Conservation (phyloP, 306 rosid species). For the Vicia faba region DNA sequence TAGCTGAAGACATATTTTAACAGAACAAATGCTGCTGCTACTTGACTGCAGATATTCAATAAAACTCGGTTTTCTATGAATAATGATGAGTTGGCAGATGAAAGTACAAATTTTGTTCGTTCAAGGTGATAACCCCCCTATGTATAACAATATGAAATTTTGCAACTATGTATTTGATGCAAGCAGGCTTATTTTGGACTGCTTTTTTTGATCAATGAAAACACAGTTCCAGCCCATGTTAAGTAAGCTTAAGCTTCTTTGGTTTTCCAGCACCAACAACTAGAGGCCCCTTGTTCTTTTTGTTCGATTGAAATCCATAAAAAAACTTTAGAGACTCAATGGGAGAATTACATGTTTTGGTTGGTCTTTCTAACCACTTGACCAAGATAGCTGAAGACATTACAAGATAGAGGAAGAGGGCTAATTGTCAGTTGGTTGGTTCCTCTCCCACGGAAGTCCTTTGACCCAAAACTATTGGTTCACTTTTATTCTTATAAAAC, state of each 20-base stretch:
- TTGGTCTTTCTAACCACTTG: too few relatives aligned
- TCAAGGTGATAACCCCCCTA: conserved; percentile 56
- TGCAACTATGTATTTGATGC: conserved; percentile 19
- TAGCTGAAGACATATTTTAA: conserved; percentile 30
- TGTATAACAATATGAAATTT: conserved; percentile 4
- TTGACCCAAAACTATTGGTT: not conserved
- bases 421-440: not conserved
- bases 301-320: too few relatives aligned
- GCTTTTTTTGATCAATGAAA: conserved; percentile 21
- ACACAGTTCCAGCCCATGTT: too few relatives aligned
- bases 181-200: conserved; percentile 2
- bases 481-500: not conserved
- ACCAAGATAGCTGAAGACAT: too few relatives aligned
- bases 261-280: too few relatives aligned
- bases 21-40: conserved; percentile 27
- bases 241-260: too few relatives aligned
- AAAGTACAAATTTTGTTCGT: conserved; percentile 48
- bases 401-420: too few relatives aligned
- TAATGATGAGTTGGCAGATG: conserved; percentile 43
- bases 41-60: conserved; percentile 48
- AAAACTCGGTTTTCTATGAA: conserved; percentile 29
- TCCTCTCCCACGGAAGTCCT: not conserved
- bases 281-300: too few relatives aligned
- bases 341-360: too few relatives aligned
- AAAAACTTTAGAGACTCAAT: too few relatives aligned